Evolutionary conservation across 2,329 filamentous ascomycete species (phyloP).

Genomic region (Cercospora berteroae): DNA sequence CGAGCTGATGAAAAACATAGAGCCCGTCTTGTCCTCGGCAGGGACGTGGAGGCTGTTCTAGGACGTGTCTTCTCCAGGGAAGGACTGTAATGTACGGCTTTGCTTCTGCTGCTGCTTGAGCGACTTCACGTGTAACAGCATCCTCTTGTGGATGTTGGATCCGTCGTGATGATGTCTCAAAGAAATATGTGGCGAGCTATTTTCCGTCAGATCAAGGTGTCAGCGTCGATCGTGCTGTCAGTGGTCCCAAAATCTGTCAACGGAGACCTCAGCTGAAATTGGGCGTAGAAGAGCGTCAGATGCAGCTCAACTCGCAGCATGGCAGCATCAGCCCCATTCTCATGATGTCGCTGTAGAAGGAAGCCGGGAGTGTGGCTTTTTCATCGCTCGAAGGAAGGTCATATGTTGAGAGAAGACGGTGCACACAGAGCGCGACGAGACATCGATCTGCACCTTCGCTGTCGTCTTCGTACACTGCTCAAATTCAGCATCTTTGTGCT

Average conservation of each 20-base stretch:
- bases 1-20: not conserved
- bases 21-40: not conserved
- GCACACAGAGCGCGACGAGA: not conserved
- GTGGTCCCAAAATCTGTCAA: not conserved
- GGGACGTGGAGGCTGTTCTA: not conserved
- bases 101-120: not conserved
- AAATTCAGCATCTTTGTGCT: not conserved
- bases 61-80: not conserved
- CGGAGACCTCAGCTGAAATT: not conserved
- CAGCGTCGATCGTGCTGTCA: not conserved
- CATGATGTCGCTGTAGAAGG: not conserved
- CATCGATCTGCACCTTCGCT: not conserved
- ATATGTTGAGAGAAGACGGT: not conserved
- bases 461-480: not conserved
- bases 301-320: not conserved
- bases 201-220: not conserved
- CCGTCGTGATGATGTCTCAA: not conserved
- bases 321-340: not conserved
- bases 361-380: not conserved
- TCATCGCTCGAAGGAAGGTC: not conserved
- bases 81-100: not conserved
- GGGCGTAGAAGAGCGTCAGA: not conserved
- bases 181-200: not conserved
- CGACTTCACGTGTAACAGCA: not conserved
- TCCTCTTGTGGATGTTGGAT: not conserved